phyloP scores from a whole-genome alignment of 1,139 yeast species.

The Blastobotrys serpentis region DNA sequence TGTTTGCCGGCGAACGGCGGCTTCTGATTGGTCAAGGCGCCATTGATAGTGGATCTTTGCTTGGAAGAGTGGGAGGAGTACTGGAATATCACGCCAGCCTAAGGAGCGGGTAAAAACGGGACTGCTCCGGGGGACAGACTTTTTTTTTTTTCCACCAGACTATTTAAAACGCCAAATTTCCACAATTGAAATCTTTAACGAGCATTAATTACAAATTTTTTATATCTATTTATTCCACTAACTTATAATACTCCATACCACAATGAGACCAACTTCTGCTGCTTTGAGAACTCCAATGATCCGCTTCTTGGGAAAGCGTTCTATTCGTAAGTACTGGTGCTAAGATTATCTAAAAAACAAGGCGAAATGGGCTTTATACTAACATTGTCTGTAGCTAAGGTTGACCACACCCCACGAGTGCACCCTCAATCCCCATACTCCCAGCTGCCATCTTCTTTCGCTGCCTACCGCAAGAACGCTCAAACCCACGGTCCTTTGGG shows the following conservation, averaged over 20 bases:
- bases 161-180: background rate
- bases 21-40: background rate
- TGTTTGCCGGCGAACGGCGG: no score
- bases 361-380: no score
- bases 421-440: constrained; percentile 51
- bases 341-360: constrained; percentile 11
- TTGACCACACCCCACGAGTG: constrained; percentile 45
- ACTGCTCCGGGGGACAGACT: background rate
- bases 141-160: background rate
- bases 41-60: background rate
- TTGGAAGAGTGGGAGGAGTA: background rate
- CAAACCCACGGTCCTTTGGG: constrained; percentile 43
- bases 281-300: constrained; percentile 40
- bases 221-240: background rate
- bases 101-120: constrained; percentile 9
- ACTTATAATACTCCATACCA: no score
- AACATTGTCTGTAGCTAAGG: constrained; percentile 17
- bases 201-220: no score
- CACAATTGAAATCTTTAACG: no score
- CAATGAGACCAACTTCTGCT: constrained; percentile 35
- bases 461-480: constrained; percentile 42
- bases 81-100: background rate
- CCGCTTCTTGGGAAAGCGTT: constrained; percentile 43
- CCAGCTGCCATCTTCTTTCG: constrained; percentile 45
- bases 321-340: constrained; percentile 19